Base-by-base conservation (phyloP, 495 filamentous ascomycete species). In the Rhypophila decipiens region DNA sequence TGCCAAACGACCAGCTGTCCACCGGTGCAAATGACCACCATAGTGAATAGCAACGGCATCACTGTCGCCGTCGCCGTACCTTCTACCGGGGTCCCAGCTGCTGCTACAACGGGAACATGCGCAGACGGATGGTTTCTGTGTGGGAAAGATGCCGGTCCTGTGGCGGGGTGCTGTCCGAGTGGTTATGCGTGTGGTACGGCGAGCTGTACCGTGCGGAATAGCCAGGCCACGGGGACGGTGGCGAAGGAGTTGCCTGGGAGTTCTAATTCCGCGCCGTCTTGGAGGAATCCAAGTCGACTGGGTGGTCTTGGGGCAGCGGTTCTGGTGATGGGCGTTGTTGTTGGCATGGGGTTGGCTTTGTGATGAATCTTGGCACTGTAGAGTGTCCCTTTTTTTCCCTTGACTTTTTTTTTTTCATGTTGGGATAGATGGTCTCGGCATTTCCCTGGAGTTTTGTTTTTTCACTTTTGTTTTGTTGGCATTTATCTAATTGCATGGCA, bases 51-150 rank as follows among this genome's bases (percentile, higher is more conserved):
- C n/a, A 71, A 78, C 46, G 84, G 82, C 1, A 70, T 78, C 9
- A 93, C 87, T 0, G 71, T 95, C 44, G 82, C 82, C 0, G 82
- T 80, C 7, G 81, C 86, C 0, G 67, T n/a, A n/a, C n/a, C n/a
- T n/a, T n/a, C 9, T 70, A 67, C 12, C 57, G 72, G 24, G 57
- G 67, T 17, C 50, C 67, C 17, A 64, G 60, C 24, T 57, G 61
- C 17, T 0, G 51, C 63, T 0, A 63, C 59, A 0, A 62, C 61
- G 5, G 66, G 72, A 9, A 68, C 60, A 21, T 96, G 90, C 52
- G 87, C 88, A 0, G 64, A 44, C 19, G 89, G 89, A 2, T 96
- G 89, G 89, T 87, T 79, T 46, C 75, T 72, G 34, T 96, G 90
- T 53, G 65, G 65, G 15, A 42, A 24, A 1, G 61, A 58, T 46